Conservation (phyloP, 2,329 filamentous ascomycete species). For the Coniochaeta hoffmannii region DNA sequence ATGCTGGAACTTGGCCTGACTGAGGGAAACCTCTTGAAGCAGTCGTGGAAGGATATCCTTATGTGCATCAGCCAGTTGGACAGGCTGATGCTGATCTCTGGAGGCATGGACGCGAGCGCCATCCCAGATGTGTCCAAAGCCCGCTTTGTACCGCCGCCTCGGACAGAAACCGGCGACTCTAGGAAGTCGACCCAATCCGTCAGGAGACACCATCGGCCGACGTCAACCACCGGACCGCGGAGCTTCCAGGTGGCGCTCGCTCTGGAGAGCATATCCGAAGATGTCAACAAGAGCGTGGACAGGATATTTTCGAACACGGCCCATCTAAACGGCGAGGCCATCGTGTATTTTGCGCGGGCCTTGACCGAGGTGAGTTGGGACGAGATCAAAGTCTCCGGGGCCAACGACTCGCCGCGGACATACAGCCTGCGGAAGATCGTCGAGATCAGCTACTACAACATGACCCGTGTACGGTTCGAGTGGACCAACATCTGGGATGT, state of each 20-base stretch:
- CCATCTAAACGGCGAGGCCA: conserved; percentile 85
- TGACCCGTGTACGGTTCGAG: conserved; percentile 95
- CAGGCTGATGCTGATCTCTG: conserved; percentile 87
- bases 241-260: conserved; percentile 73
- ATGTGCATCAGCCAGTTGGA: conserved; percentile 96
- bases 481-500: conserved; percentile 98
- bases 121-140: conserved; percentile 89
- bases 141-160: conserved; percentile 56
- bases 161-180: conserved; percentile 46
- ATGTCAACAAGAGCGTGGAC: conserved; percentile 88
- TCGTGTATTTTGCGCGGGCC: conserved; percentile 88
- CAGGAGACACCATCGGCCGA: conserved; percentile 33
- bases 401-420: conserved; percentile 89
- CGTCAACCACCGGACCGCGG: conserved; percentile 53
- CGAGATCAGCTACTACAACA: conserved; percentile 99
- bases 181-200: conserved; percentile 61
- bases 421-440: conserved; percentile 98
- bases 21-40: conserved; percentile 81
- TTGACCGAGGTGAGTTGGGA: conserved; percentile 97
- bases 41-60: conserved; percentile 92
- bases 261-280: conserved; percentile 83
- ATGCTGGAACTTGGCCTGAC: conserved; percentile 87
- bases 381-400: conserved; percentile 94
- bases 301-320: conserved; percentile 96
- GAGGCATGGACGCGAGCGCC: conserved; percentile 85